Evolutionary conservation across 2,329 filamentous ascomycete genomes (phyloP).

Genomic region (Clathrospora elynae): DNA sequence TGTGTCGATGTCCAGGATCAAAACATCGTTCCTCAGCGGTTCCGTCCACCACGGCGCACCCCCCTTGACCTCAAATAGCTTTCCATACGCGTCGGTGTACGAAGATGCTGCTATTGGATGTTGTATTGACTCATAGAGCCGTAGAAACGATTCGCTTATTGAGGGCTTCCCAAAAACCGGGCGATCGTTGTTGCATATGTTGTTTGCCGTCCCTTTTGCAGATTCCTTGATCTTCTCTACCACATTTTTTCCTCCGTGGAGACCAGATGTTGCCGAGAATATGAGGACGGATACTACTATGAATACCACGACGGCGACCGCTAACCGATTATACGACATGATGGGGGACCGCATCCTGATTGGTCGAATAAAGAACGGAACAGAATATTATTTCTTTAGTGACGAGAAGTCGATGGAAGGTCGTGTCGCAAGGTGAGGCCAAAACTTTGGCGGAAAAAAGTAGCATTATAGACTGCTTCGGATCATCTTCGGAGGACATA

Average conservation of each 20-base stretch:
- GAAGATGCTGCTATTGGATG: constrained; percentile 13
- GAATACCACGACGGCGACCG: constrained; percentile 3
- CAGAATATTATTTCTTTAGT: not conserved
- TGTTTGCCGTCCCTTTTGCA: constrained; percentile 17
- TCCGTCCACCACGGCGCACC: constrained; percentile 31
- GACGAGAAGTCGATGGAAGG: too few species aligned
- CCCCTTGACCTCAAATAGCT: constrained; percentile 18
- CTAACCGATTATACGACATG: constrained; percentile 3
- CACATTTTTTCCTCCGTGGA: constrained; percentile 12
- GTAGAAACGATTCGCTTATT: constrained; percentile 13
- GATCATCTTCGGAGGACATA: too few species aligned
- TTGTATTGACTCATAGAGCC: constrained; percentile 18
- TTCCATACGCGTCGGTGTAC: constrained; percentile 19
- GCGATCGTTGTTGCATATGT: constrained; percentile 16
- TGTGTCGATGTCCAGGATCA: constrained; percentile 43
- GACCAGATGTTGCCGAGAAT: constrained; percentile 14
- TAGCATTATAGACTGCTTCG: too few species aligned
- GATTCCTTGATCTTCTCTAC: constrained; percentile 20
- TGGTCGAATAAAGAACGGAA: not conserved
- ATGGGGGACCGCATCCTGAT: constrained; percentile 6
- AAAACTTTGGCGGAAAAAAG: too few species aligned
- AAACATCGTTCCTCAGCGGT: constrained; percentile 28
- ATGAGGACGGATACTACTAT: constrained; percentile 18
- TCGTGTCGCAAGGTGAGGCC: too few species aligned
- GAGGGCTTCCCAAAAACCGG: constrained; percentile 10